These are phyloP conservation scores for Solanum etuberosum DNA, from an alignment of 257 asterid species.

Conservation along the genomic window DNA sequence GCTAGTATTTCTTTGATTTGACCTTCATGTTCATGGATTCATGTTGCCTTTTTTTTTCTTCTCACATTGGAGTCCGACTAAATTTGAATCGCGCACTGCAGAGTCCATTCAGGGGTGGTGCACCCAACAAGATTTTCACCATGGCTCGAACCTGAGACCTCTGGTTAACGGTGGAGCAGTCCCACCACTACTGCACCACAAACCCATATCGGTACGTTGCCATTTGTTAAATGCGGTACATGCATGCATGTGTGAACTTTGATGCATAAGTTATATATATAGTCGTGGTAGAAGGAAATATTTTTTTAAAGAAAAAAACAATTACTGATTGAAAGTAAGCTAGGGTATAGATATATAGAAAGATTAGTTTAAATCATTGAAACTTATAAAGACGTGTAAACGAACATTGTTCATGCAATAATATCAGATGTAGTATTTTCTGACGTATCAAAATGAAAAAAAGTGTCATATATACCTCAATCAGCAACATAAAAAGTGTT, in stretches of 20 bases:
- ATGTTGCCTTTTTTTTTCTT: background rate
- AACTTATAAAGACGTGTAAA: background rate
- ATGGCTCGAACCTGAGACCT: background rate
- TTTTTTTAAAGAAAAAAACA: too few relatives aligned
- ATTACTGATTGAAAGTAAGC: too few relatives aligned
- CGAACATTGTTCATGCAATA: background rate
- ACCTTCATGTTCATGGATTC: background rate
- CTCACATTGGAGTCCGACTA: too few relatives aligned
- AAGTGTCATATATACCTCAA: background rate
- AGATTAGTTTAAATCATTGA: background rate
- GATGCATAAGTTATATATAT: background rate
- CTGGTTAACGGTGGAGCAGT: too few relatives aligned
- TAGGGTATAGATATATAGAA: too few relatives aligned
- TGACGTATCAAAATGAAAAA: too few relatives aligned
- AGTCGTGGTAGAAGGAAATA: too few relatives aligned
- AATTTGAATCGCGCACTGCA: background rate
- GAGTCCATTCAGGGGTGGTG: too few relatives aligned
- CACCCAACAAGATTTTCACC: background rate
- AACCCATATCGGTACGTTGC: background rate
- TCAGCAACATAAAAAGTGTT: background rate
- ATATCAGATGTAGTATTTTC: background rate
- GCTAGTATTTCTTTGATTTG: background rate
- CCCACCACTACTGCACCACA: background rate
- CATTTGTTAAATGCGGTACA: background rate
- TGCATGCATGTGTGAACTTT: background rate